Base-by-base conservation (phyloP, 805 yeast genomes). In the Monosporozyma unispora region DNA sequence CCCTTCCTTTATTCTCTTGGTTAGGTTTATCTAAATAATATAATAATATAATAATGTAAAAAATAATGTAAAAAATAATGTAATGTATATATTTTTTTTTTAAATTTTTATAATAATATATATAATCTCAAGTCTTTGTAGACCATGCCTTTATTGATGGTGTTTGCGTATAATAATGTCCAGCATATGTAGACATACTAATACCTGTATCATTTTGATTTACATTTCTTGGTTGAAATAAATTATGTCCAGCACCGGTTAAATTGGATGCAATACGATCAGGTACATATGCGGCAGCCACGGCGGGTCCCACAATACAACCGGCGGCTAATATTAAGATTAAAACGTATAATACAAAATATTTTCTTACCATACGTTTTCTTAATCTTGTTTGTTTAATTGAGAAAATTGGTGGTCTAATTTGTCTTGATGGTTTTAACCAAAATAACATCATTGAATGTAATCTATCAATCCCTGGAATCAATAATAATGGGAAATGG, bases 371-470 rank as follows among this genome's bases (percentile, higher is more conserved):
- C 95, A 93, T 91, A 75, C 99, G 84, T 84, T 85, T 88, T 70
- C 99, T 85, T 70, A 90, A 81, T 73, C 87, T 84, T 50, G 95
- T 91, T 75, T 93, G 98, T 74, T 93, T 93, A 73, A 91, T 76
- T 16, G 98, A 88, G 74, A 87, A 90, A 67, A 93, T 89, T 62
- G 99, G 98, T 54, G 97, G 97, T 71, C 98, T 85, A 66, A 93
- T 90, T 74, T 89, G 96, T 74, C 95, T 84, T 54, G 93, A 77
- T 51, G 99, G 99, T 68, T 88, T 87, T 72, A 95, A 84, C 99
- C 99, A 93, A 83, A 93, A 93, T 71, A 93, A 77, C 95, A 91
- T 84, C 70, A 89, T 82, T 41, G 99, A 91, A 72, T 93, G 99
- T 96, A 96, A 89, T 75, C 87, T 87, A 74, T 93, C 99, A 69